A percentile compares a stretch with the other conserved stretches of the same genome.
phyloP scores from a whole-genome alignment of 2,329 filamentous ascomycete species.

The Verticillium longisporum region DNA sequence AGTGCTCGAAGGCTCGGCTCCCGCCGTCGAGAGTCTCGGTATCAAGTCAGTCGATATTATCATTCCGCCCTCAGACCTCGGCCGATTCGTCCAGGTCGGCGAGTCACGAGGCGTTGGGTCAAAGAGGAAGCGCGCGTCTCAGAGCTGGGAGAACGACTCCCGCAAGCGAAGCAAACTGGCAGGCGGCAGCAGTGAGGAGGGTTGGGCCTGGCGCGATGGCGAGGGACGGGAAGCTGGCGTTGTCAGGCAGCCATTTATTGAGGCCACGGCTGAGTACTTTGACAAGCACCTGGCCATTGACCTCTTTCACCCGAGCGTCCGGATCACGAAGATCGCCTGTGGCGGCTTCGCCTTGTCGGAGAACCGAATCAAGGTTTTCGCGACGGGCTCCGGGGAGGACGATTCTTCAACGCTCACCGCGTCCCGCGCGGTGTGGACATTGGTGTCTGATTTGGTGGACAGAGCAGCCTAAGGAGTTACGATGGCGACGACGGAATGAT shows the following conservation, averaged over 20 bases:
- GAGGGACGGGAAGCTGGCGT: constrained; percentile 14
- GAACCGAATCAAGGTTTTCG: constrained; percentile 42
- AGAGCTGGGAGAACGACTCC: constrained; percentile 22
- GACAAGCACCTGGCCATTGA: constrained; percentile 47
- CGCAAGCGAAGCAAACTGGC: constrained; percentile 37
- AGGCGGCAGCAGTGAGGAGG: constrained; percentile 41
- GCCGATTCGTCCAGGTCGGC: constrained; percentile 37
- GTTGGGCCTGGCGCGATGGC: constrained; percentile 40
- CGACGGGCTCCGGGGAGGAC: constrained; percentile 1
- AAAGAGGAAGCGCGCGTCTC: constrained; percentile 6
- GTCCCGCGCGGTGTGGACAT: constrained; percentile 1
- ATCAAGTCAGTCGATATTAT: constrained; percentile 44
- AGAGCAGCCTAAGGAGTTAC: neutral
- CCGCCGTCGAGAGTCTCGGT: constrained; percentile 17
- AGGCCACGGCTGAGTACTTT: constrained; percentile 43
- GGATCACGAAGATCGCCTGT: constrained; percentile 46
- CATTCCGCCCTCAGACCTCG: constrained; percentile 39
- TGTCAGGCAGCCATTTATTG: constrained; percentile 36
- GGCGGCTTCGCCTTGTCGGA: constrained; percentile 49
- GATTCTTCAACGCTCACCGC: neutral
- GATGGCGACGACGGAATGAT: neutral
- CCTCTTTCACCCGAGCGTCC: constrained; percentile 48
- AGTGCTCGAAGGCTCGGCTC: constrained; percentile 6
- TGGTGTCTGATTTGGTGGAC: constrained; percentile 4
- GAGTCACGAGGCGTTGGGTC: constrained; percentile 8